phyloP scores from a whole-genome alignment of 495 filamentous ascomycete genomes.

The Aspergillus cavernicola region DNA sequence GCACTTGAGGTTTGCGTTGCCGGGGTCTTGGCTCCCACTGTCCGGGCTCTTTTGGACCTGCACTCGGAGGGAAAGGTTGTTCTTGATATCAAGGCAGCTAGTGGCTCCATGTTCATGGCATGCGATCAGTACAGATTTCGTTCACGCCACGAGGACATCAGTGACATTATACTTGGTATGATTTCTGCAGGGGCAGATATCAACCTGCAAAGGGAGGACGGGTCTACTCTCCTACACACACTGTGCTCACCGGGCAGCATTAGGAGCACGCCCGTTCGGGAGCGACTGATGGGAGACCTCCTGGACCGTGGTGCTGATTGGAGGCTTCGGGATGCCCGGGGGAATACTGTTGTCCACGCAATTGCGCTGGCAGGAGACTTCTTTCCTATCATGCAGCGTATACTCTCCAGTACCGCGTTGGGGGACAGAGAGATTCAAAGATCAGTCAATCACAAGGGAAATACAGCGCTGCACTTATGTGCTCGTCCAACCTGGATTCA shows the following conservation, averaged over 20 bases:
- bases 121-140: too few relatives aligned
- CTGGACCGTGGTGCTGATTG: not conserved
- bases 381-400: not conserved
- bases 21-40: not conserved
- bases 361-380: not conserved
- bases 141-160: too few relatives aligned
- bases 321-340: not conserved
- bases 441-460: not conserved
- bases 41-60: not conserved
- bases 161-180: too few relatives aligned
- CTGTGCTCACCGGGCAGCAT: too few relatives aligned
- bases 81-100: not conserved
- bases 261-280: too few relatives aligned
- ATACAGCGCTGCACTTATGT: too few relatives aligned
- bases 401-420: not conserved
- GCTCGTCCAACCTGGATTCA: too few relatives aligned
- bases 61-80: not conserved
- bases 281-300: not conserved
- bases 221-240: not conserved
- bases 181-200: too few relatives aligned
- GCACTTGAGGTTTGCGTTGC: not conserved
- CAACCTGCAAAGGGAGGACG: not conserved
- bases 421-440: not conserved
- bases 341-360: not conserved
- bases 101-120: too few relatives aligned